These are phyloP conservation scores for Stemphylium lycopersici DNA, from an alignment of 2,329 filamentous ascomycete species.

Conservation along the genomic window DNA sequence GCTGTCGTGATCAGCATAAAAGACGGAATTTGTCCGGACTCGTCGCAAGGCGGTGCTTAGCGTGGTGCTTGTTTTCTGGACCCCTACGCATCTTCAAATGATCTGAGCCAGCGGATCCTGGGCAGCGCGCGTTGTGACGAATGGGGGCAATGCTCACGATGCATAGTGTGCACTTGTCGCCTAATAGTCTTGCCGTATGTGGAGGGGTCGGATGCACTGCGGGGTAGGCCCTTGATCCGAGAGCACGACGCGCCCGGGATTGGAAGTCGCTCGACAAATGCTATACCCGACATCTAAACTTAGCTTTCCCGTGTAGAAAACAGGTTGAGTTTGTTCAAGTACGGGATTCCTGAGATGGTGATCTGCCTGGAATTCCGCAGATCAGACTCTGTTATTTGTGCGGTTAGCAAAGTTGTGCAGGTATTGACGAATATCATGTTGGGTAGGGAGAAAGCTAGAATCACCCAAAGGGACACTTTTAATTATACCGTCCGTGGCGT, in stretches of 20 bases:
- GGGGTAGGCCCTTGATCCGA: neutral
- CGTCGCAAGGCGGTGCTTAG: neutral
- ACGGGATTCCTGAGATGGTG: no score
- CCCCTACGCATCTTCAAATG: neutral
- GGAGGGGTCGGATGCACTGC: neutral
- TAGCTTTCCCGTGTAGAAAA: no score
- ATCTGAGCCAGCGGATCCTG: neutral
- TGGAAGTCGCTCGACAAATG: no score
- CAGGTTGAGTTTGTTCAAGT: no score
- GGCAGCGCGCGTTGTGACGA: neutral
- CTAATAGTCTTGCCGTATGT: neutral
- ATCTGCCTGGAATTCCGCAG: no score
- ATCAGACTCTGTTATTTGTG: no score
- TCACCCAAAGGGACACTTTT: no score
- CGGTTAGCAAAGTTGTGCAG: no score
- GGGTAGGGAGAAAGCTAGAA: no score
- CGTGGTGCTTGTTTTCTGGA: neutral
- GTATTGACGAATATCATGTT: no score
- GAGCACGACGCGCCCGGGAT: neutral
- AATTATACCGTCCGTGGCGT: no score
- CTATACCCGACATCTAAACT: no score
- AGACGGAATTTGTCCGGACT: neutral
- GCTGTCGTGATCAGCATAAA: neutral
- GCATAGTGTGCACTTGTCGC: neutral
- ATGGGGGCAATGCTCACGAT: neutral